Evolutionary conservation across 345 rosid genomes (phyloP), one percentile per base, ranked within the genome.

Genomic region (Cardamine occulta): DNA sequence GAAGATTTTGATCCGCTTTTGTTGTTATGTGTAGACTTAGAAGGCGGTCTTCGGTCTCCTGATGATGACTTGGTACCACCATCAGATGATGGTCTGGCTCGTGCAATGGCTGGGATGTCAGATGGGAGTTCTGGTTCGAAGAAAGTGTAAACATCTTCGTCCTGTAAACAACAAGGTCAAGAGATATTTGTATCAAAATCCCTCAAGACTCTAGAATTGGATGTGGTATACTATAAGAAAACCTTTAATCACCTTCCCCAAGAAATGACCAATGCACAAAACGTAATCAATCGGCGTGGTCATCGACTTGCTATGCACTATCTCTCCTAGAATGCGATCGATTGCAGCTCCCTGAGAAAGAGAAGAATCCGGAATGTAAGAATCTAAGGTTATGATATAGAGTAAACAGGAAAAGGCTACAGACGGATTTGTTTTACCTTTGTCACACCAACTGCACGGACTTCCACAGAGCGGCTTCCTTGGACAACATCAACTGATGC

Each of bases 401-500:
- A 56, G 64, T 14, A 73, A 45, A 73, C 9, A 32, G 28, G 47
- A 39, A 60, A 39, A 56, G 49, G 26, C 26, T 13, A 4, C 4
- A 37, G 12, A n/a, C 1, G 15, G 3, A 23, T 63, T 47, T 34
- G 9, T 52, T 57, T 81, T 73, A 92, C 97, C 93, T 96, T 96
- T 18, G 99, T 96, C 47, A 96, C 98, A 68, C 99, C 99, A 68
- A 96, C 99, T 0, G 98, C 87, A 69, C 99, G 89, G 73, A 96
- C 99, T 82, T 96, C 99, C 23, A 96, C 97, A 21, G 98, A 96
- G 63, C 94, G 86, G 81, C 97, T 87, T 55, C 98, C 99, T 83
- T 96, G 99, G 70, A 96, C 96, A 49, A 96, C 98, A 84, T 96
- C 99, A 48, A 96, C 96, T 21, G 99, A 96, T 70, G 99, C 97